Evolutionary conservation across 345 rosid species (phyloP), one percentile per base, ranked within the genome.

Genomic region (Psidium friedrichsthalianum): DNA sequence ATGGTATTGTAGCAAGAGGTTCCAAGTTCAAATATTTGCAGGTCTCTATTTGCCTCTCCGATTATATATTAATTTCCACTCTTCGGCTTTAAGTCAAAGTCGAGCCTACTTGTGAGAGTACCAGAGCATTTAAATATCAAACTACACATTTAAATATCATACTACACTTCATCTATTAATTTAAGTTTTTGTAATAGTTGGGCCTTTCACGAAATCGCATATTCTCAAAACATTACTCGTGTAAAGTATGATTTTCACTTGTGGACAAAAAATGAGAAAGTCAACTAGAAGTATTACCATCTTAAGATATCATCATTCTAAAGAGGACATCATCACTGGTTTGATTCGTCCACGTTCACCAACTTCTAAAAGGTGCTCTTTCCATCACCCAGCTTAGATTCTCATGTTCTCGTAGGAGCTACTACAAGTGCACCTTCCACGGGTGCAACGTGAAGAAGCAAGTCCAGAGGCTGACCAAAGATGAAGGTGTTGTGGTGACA

Each of bases 381-480:
- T 47, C 29, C 83, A 47, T 22, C 55, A 25, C 13, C 27, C 18
- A 47, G 5, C 52, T 81, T 81, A 6, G 32, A 44, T 36, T 53
- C 40, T n/a, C n/a, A 25, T 57, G 80, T 15, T 21, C 20, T 56
- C 86, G 56, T 88, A 90, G 92, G 87, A 90, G 92, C 90, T 90
- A 90, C 58, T 90, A 88, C 49, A 53, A 89, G 53, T 90, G 92
- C 82, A 86, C 92, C 11, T 29, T 88, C 74, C 88, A 89, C 64
- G 92, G 90, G 8, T 90, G 92, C 86, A 83, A 83, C 84, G 90
- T 90, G 55, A 90, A 90, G 87, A 90, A 90, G 88, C 90, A 90
- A 88, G 92, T 88, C 21, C 92, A 88, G 55, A 88, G 90, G 56
- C 78, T 90, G 51, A 89, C 88, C 18, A 1, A 47, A 47, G 92